phyloP scores from a whole-genome alignment of 805 yeast species.

The Cyberlindnera samutprakarnensis region DNA sequence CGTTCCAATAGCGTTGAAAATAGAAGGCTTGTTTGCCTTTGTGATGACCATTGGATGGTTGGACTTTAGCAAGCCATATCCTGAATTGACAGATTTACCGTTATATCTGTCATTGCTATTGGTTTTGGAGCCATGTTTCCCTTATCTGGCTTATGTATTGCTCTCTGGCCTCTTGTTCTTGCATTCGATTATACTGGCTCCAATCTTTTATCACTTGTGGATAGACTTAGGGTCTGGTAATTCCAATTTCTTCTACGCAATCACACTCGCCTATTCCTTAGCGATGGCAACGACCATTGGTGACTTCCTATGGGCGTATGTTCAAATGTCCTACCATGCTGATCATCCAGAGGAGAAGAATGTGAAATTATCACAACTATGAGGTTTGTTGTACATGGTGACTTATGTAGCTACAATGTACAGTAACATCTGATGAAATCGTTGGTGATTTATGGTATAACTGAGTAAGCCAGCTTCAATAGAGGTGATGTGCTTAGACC shows the following conservation, averaged over 20 bases:
- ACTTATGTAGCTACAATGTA: too few relatives aligned
- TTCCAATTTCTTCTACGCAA: constrained; percentile 93
- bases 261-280: constrained; percentile 71
- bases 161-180: constrained; percentile 46
- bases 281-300: constrained; percentile 61
- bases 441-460: too few relatives aligned
- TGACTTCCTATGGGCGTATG: constrained; percentile 72
- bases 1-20: constrained; percentile 68
- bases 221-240: constrained; percentile 90
- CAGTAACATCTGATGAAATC: too few relatives aligned
- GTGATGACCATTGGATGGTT: constrained; percentile 43
- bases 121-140: constrained; percentile 38
- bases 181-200: constrained; percentile 62
- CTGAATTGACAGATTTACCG: constrained; percentile 74
- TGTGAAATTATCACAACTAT: constrained; percentile 1
- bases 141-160: constrained; percentile 37
- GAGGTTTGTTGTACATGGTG: not conserved
- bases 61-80: constrained; percentile 73
- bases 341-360: not conserved
- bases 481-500: too few relatives aligned
- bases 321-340: constrained; percentile 14
- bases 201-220: constrained; percentile 92
- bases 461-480: too few relatives aligned
- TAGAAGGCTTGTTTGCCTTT: constrained; percentile 58
- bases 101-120: constrained; percentile 41